A percentile compares a stretch with the other conserved stretches of the same genome.
Evolutionary conservation across 2,329 filamentous ascomycete genomes (phyloP).

Genomic region (Claviceps sorghi): DNA sequence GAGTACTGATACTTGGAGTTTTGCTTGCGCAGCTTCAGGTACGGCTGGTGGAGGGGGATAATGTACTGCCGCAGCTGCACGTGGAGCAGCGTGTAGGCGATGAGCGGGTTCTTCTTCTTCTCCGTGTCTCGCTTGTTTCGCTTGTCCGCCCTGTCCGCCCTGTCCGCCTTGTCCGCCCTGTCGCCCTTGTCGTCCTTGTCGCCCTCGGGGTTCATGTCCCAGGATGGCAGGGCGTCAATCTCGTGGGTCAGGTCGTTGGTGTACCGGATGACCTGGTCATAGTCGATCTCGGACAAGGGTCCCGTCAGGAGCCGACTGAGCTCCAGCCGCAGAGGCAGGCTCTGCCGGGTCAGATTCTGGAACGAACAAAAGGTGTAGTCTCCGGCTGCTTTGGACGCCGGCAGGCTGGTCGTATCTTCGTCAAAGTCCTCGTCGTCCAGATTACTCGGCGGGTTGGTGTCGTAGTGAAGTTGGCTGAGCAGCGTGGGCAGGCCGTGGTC

Average conservation of each 20-base stretch:
- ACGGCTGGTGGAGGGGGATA: constrained; percentile 46
- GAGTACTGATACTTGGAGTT: constrained; percentile 49
- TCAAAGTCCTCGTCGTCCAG: constrained; percentile 44
- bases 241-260: constrained; percentile 47
- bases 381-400: constrained; percentile 33
- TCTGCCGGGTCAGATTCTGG: constrained; percentile 42
- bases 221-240: constrained; percentile 44
- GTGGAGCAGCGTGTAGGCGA: constrained; percentile 45
- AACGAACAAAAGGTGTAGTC: constrained; percentile 47
- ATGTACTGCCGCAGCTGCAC: constrained; percentile 48
- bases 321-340: constrained; percentile 40
- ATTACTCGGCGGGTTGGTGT: constrained; percentile 40
- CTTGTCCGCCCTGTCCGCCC: not conserved
- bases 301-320: constrained; percentile 42
- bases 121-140: not conserved
- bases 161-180: not conserved
- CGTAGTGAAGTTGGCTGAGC: constrained; percentile 40
- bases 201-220: constrained; percentile 28
- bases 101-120: constrained; percentile 36
- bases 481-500: constrained; percentile 46
- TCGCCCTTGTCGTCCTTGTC: constrained; percentile 12
- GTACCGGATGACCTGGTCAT: constrained; percentile 46
- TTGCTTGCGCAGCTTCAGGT: constrained; percentile 42
- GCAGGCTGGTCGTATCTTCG: constrained; percentile 35
- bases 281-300: constrained; percentile 39